Evolutionary conservation across 1,139 yeast genomes (phyloP).

Genomic region (Scheffersomyces titani): DNA sequence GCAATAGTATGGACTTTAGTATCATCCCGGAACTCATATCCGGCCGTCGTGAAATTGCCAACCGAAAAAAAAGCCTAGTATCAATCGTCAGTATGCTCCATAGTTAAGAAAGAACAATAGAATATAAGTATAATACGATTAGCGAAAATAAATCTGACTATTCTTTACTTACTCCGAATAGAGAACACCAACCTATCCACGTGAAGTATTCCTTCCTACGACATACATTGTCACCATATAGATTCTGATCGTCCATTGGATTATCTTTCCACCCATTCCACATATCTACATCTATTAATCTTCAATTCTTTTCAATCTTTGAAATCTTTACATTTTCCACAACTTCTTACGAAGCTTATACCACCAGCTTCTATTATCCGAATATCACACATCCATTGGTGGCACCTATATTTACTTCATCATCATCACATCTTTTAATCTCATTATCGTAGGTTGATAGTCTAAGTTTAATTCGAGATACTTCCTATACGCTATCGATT

Average conservation of each 20-base stretch:
- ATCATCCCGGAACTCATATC: neutral
- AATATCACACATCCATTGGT: neutral
- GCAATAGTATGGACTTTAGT: neutral
- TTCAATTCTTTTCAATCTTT: neutral
- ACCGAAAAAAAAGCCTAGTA: neutral
- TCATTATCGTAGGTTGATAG: neutral
- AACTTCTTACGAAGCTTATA: neutral
- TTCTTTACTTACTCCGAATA: neutral
- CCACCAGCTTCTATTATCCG: slow-evolving; percentile 1
- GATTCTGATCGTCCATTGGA: neutral
- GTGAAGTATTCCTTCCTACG: neutral
- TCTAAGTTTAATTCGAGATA: no score
- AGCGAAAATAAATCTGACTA: neutral
- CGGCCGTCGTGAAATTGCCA: neutral
- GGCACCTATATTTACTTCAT: neutral
- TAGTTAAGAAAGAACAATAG: neutral
- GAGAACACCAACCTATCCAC: neutral
- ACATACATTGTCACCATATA: neutral
- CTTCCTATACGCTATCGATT: neutral
- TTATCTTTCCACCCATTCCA: neutral
- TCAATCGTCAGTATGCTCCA: neutral
- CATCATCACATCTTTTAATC: neutral
- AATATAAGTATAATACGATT: neutral
- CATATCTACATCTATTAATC: neutral
- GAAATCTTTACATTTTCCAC: neutral